Percentiles rank a stretch among this genome's conserved stretches.
These are phyloP conservation scores for Artemisia annua DNA, from an alignment of 129 eudicot species.

Conservation along the genomic window DNA sequence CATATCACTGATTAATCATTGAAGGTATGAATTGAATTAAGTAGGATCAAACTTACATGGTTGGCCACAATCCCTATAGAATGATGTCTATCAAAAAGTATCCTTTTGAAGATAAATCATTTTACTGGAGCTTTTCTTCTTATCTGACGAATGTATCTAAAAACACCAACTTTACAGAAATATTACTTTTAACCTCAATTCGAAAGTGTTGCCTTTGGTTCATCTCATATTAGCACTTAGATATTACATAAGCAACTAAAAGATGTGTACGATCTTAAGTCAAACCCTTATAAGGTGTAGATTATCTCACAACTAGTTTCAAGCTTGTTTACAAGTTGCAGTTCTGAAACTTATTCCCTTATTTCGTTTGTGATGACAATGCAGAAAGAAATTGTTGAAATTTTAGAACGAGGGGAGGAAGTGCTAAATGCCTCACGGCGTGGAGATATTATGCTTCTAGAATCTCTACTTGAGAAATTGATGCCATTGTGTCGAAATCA, in stretches of 20 bases:
- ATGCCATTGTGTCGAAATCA: too few relatives aligned
- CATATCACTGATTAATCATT: slow-evolving; percentile 1
- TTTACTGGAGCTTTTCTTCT: too few relatives aligned
- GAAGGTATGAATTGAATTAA: background rate
- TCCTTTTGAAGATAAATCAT: background rate
- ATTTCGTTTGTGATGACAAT: background rate
- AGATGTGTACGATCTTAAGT: too few relatives aligned
- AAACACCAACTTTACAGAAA: too few relatives aligned
- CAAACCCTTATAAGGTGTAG: too few relatives aligned
- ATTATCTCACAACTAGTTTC: too few relatives aligned
- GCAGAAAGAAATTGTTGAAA: slow-evolving; percentile 48
- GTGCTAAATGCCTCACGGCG: slow-evolving; percentile 57
- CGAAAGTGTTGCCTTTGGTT: too few relatives aligned
- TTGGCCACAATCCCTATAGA: slow-evolving; percentile 1
- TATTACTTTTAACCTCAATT: too few relatives aligned
- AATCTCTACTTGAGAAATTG: slow-evolving; percentile 45
- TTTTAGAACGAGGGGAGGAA: slow-evolving; percentile 56
- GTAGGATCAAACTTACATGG: background rate
- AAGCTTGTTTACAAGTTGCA: too few relatives aligned
- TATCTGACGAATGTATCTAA: too few relatives aligned
- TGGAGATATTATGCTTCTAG: slow-evolving; percentile 43
- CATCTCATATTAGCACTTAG: too few relatives aligned
- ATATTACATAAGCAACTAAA: too few relatives aligned
- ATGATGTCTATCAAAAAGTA: background rate
- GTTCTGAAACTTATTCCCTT: slow-evolving; percentile 12